A percentile compares a stretch with the other conserved stretches of the same genome.
These are phyloP conservation scores for Amanita molliuscula DNA, from an alignment of 768 basidiomycete genomes.

Conservation along the genomic window DNA sequence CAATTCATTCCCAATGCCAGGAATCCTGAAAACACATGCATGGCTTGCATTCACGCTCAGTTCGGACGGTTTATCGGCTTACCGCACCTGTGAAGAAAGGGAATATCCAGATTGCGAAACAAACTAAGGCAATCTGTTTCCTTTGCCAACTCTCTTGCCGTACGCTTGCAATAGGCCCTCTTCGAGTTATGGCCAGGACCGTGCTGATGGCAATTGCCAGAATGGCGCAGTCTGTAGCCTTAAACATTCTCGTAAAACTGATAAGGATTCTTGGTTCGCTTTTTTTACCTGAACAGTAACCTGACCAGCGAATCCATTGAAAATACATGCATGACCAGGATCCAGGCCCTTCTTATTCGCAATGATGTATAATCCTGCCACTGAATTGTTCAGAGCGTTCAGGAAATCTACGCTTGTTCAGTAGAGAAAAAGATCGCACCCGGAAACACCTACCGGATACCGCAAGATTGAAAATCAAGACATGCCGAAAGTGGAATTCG, in stretches of 20 bases:
- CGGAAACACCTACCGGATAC: not conserved
- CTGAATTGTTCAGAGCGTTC: constrained; percentile 4
- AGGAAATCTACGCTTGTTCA: constrained; percentile 4
- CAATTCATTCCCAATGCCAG: constrained; percentile 8
- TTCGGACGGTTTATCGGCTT: not conserved
- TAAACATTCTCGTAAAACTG: not conserved
- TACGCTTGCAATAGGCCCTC: not conserved
- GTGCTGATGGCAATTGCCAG: constrained; percentile 4
- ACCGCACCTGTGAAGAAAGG: constrained; percentile 5
- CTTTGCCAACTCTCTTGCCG: not conserved
- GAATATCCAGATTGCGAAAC: not conserved
- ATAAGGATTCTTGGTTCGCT: not conserved
- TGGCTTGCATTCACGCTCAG: not conserved
- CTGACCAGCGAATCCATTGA: constrained; percentile 9
- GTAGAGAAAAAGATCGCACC: not conserved
- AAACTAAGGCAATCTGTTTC: not conserved
- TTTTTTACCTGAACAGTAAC: constrained; percentile 7
- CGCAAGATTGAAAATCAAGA: constrained; percentile 8
- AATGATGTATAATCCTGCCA: constrained; percentile 6
- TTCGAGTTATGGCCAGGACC: not conserved
- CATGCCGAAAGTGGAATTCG: constrained; percentile 8
- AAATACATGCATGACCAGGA: constrained; percentile 2
- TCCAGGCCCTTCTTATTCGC: not conserved
- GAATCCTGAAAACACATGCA: constrained; percentile 5
- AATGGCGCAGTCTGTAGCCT: constrained; percentile 8